A percentile compares a stretch with the other conserved stretches of the same genome.
phyloP scores from a whole-genome alignment of 176 grass and related monocot species.

The Oryza australiensis region DNA sequence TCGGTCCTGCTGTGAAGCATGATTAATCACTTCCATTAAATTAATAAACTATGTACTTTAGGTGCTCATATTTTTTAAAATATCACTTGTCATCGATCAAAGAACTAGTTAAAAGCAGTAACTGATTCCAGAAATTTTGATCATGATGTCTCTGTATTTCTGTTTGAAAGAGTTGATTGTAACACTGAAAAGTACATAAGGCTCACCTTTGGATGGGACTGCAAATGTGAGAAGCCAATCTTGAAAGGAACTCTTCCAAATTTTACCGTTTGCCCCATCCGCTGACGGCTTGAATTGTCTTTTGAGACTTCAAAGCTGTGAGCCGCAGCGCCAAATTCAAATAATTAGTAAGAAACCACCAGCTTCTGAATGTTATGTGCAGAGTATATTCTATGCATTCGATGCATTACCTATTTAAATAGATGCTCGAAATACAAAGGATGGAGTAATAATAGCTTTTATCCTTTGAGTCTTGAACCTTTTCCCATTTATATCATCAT shows the following conservation, averaged over 20 bases:
- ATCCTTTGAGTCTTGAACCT: background rate
- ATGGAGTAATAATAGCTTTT: background rate
- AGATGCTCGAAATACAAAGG: constrained; percentile 1
- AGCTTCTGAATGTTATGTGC: background rate
- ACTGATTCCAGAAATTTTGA: background rate
- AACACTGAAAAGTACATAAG: background rate
- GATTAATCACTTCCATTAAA: background rate
- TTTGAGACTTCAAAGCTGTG: background rate
- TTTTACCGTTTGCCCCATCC: constrained; percentile 36
- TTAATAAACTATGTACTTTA: background rate
- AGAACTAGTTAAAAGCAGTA: background rate
- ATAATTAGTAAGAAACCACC: background rate
- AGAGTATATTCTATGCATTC: constrained; percentile 7
- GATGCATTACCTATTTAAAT: background rate
- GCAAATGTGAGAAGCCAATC: constrained; percentile 26
- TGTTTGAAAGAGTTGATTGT: background rate
- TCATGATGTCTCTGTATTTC: background rate
- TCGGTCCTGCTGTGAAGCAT: constrained; percentile 32
- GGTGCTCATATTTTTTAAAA: background rate
- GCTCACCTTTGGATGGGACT: constrained; percentile 8
- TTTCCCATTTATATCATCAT: background rate
- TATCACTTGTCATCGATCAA: background rate
- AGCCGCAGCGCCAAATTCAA: background rate
- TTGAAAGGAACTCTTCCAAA: constrained; percentile 29
- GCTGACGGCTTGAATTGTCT: constrained; percentile 3